Conservation (phyloP, 2,329 filamentous ascomycete genomes). For the Arthrobotrys iridis region DNA sequence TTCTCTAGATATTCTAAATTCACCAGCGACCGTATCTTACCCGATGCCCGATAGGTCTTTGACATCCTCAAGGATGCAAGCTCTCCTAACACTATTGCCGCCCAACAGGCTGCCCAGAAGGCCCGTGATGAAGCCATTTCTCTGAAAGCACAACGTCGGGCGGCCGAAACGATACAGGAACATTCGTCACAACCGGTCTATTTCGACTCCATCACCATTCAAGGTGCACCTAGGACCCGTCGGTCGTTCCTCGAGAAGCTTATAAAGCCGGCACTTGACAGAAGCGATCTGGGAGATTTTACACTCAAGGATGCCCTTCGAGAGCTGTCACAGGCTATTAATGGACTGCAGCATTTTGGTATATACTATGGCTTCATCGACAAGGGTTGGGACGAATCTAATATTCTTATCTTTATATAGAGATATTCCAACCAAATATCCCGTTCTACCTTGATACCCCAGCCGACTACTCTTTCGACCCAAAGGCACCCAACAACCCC, state of each 20-base stretch:
- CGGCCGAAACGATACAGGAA: conserved; percentile 75
- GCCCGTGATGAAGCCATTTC: conserved; percentile 69
- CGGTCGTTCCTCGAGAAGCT: conserved; percentile 82
- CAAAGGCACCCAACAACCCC: conserved; percentile 75
- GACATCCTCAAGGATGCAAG: conserved; percentile 69
- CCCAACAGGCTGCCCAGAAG: conserved; percentile 70
- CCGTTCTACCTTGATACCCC: conserved; percentile 78
- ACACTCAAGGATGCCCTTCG: conserved; percentile 82
- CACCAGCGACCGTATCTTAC: conserved; percentile 50
- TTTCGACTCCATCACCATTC: conserved; percentile 83
- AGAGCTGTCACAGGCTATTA: conserved; percentile 75
- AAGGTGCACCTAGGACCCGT: conserved; percentile 85
- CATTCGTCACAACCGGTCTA: conserved; percentile 89
- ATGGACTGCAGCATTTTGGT: conserved; percentile 84
- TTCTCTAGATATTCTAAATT: conserved; percentile 57
- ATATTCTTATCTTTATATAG: conserved; percentile 63
- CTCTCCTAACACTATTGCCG: conserved; percentile 70
- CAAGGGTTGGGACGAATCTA: not conserved
- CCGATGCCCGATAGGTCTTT: conserved; percentile 66
- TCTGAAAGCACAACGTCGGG: conserved; percentile 71
- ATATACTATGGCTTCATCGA: conserved; percentile 58
- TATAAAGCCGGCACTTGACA: conserved; percentile 78
- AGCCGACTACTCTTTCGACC: conserved; percentile 58
- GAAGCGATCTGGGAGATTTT: conserved; percentile 73
- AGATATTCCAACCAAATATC: conserved; percentile 86